Evolutionary conservation across 2,329 filamentous ascomycete genomes (phyloP).

Genomic region (Cladosporium phlei): DNA sequence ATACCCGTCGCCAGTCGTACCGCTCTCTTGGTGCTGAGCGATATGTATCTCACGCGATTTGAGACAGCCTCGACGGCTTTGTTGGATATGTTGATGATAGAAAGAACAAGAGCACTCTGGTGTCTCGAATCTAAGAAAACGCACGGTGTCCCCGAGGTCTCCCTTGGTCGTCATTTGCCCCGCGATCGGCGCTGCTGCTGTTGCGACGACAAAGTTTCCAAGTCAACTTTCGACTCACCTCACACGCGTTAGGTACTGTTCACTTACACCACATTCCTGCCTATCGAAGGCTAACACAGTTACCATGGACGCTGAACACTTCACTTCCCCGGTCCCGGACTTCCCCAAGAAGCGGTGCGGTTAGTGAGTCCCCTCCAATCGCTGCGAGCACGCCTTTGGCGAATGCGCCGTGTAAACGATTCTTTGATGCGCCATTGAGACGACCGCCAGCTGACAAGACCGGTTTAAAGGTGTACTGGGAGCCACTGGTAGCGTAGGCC

Average conservation of each 20-base stretch:
- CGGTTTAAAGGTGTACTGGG: constrained; percentile 62
- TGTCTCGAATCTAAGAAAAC: too few species aligned
- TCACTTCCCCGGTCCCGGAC: constrained; percentile 31
- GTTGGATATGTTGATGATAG: too few species aligned
- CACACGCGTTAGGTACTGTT: too few species aligned
- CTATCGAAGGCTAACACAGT: not conserved
- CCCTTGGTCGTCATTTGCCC: too few species aligned
- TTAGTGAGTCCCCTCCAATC: constrained; percentile 36
- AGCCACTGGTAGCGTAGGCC: constrained; percentile 88
- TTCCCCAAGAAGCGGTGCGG: constrained; percentile 52
- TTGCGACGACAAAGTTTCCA: not conserved
- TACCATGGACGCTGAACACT: constrained; percentile 42
- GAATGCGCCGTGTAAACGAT: too few species aligned
- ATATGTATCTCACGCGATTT: too few species aligned
- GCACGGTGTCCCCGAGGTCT: not conserved
- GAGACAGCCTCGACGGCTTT: too few species aligned
- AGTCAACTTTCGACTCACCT: constrained; percentile 4
- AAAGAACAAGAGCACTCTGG: too few species aligned
- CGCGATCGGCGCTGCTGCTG: constrained; percentile 3
- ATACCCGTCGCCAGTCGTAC: too few species aligned
- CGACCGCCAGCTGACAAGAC: constrained; percentile 7
- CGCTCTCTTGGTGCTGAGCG: too few species aligned
- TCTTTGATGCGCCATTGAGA: not conserved
- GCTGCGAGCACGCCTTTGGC: too few species aligned
- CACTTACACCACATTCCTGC: too few species aligned